Conservation (phyloP, 345 rosid genomes). For the Gossypium arboreum region DNA sequence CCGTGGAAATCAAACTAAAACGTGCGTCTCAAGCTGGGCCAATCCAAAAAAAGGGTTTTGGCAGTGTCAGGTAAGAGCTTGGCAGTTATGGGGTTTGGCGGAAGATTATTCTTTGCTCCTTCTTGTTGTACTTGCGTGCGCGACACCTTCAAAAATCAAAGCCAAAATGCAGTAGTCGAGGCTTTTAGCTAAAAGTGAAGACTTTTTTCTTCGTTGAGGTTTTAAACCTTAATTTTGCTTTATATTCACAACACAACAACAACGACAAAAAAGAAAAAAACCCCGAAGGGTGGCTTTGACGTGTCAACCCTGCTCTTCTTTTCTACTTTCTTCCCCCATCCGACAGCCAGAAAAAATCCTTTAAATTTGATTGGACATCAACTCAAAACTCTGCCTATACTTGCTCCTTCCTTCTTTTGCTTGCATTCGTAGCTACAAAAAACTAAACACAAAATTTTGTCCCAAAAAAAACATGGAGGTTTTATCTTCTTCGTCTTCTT, state of each 20-base stretch:
- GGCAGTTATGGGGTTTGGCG: background rate
- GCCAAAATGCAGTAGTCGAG: background rate
- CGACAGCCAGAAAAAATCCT: background rate
- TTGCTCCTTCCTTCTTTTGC: background rate
- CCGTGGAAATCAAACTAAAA: background rate
- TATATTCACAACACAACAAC: background rate
- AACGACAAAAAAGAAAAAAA: background rate
- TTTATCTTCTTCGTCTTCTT: conserved; percentile 55
- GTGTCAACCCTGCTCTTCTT: conserved; percentile 29
- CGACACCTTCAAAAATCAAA: conserved; percentile 18
- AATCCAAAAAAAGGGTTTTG: background rate
- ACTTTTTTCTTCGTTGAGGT: background rate
- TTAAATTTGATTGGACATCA: conserved; percentile 4
- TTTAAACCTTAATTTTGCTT: background rate
- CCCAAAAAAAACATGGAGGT: conserved; percentile 29
- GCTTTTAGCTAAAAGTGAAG: background rate
- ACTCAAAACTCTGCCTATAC: background rate
- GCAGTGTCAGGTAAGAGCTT: conserved; percentile 1
- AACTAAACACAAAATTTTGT: background rate
- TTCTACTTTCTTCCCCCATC: conserved; percentile 27
- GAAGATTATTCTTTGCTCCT: conserved; percentile 29
- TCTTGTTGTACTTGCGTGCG: conserved; percentile 26
- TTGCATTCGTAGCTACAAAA: background rate
- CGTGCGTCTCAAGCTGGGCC: background rate
- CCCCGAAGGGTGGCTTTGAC: conserved; percentile 27